Evolutionary conservation across 2,329 filamentous ascomycete species (phyloP).

Genomic region (Colletotrichum tabaci): DNA sequence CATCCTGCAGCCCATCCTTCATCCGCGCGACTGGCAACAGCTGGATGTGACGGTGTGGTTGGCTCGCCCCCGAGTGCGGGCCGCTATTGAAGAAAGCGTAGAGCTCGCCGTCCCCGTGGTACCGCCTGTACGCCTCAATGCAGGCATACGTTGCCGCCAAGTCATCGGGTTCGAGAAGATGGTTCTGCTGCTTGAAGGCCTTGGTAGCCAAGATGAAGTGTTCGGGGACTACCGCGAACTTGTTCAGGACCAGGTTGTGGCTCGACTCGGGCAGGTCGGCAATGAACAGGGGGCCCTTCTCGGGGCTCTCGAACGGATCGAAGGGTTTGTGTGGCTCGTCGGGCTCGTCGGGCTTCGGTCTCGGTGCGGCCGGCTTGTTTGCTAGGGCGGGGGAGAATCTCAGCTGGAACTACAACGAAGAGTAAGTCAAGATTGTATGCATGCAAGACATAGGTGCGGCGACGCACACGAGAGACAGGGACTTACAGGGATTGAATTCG

Average conservation of each 20-base stretch:
- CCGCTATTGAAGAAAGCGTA: constrained; percentile 82
- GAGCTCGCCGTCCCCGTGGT: constrained; percentile 55
- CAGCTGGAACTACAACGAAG: constrained; percentile 74
- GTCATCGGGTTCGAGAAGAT: constrained; percentile 73
- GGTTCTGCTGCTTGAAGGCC: constrained; percentile 74
- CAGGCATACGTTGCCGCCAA: constrained; percentile 74
- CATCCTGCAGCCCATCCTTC: constrained; percentile 63
- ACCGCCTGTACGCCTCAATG: constrained; percentile 66
- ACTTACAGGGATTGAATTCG: constrained; percentile 60
- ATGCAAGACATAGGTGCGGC: not conserved
- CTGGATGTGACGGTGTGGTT: constrained; percentile 81
- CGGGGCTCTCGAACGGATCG: constrained; percentile 77
- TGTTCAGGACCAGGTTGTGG: constrained; percentile 80
- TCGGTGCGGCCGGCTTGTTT: constrained; percentile 72
- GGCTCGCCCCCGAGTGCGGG: constrained; percentile 77
- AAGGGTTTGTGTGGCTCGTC: constrained; percentile 57
- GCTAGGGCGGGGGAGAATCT: constrained; percentile 79
- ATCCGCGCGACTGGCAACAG: constrained; percentile 77
- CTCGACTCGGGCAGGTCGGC: constrained; percentile 59
- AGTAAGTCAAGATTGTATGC: not conserved
- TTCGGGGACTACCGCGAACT: constrained; percentile 79
- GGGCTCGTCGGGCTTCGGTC: constrained; percentile 54
- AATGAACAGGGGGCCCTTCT: constrained; percentile 67
- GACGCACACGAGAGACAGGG: not conserved
- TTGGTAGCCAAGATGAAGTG: constrained; percentile 81